Evolutionary conservation across 2,329 filamentous ascomycete genomes (phyloP), one percentile per base, ranked within the genome.

Genomic region (Colletotrichum cuscutae): DNA sequence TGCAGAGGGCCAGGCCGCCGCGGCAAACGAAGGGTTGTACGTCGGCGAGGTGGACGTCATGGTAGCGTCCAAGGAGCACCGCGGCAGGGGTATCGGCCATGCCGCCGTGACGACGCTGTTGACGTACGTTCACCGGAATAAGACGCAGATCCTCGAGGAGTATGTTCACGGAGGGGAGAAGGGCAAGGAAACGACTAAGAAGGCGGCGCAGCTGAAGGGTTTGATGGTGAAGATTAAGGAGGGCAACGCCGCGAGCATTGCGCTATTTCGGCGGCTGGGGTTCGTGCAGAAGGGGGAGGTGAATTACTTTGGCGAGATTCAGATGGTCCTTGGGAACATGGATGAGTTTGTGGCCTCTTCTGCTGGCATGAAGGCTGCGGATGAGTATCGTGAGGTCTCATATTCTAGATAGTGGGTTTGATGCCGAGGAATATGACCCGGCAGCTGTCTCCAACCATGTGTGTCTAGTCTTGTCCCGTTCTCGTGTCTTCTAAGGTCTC

Each of bases 11-110:
- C 35, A 35, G n/a, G 13, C 5, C 5, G 46, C 3, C 5, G 58
- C 13, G 24, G 58, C 13, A 19, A 71, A 68, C 8, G 71, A 77
- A 4, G 71, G 73, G 8, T 61, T 24, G 37, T 81, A 83, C 72
- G 81, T 92, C 4, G 95, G 93, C 28, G 95, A 97, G 79, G 82
- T 98, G 7, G 94, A 97, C 81, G 89, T 98, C 75, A 97, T 98
- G 95, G 91, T 98, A 74, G 95, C 95, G 0, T 83, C 85, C 1
- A 82, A 82, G 5, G 78, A 80, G 0, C 83, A 90, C 35, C 90
- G 92, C 28, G 85, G 92, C 0, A 84, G 85, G 8, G 95, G 95
- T 0, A 84, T 91, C 7, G 95, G 94, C 0, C 84, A 86, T 5
- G 88, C 89, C 0, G 89, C 93, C 0, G 85, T 98, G 1, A 79